Base-by-base conservation (phyloP, 192 early-diverging fungal species). In the Rhizophagus sp. region DNA sequence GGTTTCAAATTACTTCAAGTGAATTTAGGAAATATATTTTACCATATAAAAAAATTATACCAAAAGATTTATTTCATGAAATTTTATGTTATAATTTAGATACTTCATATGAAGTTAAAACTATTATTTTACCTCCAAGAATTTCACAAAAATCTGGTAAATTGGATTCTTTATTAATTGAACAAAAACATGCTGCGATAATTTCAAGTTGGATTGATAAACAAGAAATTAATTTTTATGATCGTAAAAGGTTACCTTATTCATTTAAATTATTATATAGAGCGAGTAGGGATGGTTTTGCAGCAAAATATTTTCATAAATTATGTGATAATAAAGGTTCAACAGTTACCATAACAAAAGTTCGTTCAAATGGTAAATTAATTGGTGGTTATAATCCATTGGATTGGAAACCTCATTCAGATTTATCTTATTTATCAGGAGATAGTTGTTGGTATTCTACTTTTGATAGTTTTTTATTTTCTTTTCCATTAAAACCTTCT, bases 161-260 rank as follows among this genome's bases (percentile, higher is more conserved):
- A 22, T 47, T 68, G 11, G 77, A 68, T 33, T 78, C 77, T 6
- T 25, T 47, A 12, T n/a, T 78, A 12, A 44, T 78, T 6, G n/a
- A 49, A 34, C 7, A 12, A 52, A 47, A 50, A 67, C 77, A 78
- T 49, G 30, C 57, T 50, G 27, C 30, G 0, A 50, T 78, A 0
- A 49, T 78, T 68, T 44, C 66, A 33, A 63, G 30, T 68, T 78
- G 77, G 77, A 78, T 78, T 52, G 77, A 67, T 19, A 49, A 52
- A 66, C 49, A 78, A 19, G 24, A 49, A 69, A 33, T 39, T 2
- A 12, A 70, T 39, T 39, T n/a, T 70, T 41, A 70, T n/a, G 34
- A 70, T 10, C 11, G 11, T 22, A 33, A 70, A 57, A 57, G 17
- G 41, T 2, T 41, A 10, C 36, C 68, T 8, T 70, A 70, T 41